Conservation (phyloP, 495 filamentous ascomycete species). For the Podospora comata region DNA sequence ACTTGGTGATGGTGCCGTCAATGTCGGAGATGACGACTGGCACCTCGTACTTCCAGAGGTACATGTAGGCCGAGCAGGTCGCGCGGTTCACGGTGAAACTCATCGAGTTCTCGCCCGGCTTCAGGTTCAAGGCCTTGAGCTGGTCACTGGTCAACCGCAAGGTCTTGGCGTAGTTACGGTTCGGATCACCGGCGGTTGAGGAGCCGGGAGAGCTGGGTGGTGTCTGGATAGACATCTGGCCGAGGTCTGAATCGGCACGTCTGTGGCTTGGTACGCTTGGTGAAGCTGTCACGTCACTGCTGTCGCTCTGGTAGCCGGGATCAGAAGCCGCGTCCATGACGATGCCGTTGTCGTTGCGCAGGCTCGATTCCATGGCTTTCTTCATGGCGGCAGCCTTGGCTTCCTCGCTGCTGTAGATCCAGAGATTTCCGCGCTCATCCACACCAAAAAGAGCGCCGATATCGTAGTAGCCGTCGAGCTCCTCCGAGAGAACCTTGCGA, state of each 20-base stretch:
- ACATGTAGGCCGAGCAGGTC: slow-evolving; percentile 89
- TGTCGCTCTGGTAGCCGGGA: slow-evolving; percentile 89
- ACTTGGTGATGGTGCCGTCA: slow-evolving; percentile 98
- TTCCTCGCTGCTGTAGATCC: slow-evolving; percentile 98
- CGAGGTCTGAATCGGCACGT: slow-evolving; percentile 65
- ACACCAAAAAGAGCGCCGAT: slow-evolving; percentile 93
- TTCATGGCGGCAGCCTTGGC: slow-evolving; percentile 74
- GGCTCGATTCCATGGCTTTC: slow-evolving; percentile 40
- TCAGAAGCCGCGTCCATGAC: slow-evolving; percentile 79
- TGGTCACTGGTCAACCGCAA: slow-evolving; percentile 95
- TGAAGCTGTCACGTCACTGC: slow-evolving; percentile 37
- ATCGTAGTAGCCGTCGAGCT: slow-evolving; percentile 92
- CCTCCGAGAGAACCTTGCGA: slow-evolving; percentile 91
- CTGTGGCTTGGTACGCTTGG: slow-evolving; percentile 41
- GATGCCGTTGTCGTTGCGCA: slow-evolving; percentile 48
- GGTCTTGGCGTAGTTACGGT: slow-evolving; percentile 92
- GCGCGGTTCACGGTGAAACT: slow-evolving; percentile 95
- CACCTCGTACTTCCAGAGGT: slow-evolving; percentile 80
- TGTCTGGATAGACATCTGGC: slow-evolving; percentile 63
- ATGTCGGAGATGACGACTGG: slow-evolving; percentile 98
- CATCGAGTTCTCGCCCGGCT: slow-evolving; percentile 82
- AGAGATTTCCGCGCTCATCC: slow-evolving; percentile 92
- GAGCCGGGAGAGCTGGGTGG: slow-evolving; percentile 73
- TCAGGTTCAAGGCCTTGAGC: slow-evolving; percentile 79
- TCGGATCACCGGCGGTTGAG: slow-evolving; percentile 58